These are phyloP conservation scores for Dryas drummondii DNA, from an alignment of 306 rosid genomes.

Conservation along the genomic window DNA sequence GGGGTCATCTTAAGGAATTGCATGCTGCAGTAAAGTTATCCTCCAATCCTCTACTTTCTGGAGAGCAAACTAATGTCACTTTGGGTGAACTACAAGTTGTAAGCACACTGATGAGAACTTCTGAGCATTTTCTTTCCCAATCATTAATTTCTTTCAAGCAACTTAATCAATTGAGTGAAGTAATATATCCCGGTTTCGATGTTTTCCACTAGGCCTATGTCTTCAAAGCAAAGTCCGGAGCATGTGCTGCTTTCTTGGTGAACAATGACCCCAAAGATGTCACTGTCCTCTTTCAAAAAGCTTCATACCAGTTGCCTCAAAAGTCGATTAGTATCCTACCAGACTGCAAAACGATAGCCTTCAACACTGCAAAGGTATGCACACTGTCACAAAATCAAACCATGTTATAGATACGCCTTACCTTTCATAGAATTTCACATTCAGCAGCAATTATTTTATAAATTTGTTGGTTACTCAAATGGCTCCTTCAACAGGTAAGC, in stretches of 20 bases:
- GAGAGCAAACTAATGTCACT: slow-evolving; percentile 21
- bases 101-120: neutral
- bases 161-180: neutral
- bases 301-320: slow-evolving; percentile 26
- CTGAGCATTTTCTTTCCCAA: neutral
- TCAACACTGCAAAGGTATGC: slow-evolving; percentile 40
- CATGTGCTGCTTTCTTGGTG: slow-evolving; percentile 51
- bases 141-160: neutral
- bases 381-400: too few relatives aligned
- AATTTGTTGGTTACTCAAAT: neutral
- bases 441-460: neutral
- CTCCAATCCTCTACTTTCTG: slow-evolving; percentile 26
- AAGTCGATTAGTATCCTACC: slow-evolving; percentile 45
- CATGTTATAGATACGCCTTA: too few relatives aligned
- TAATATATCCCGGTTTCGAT: neutral
- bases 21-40: slow-evolving; percentile 56
- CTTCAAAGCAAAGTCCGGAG: slow-evolving; percentile 29
- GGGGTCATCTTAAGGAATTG: slow-evolving; percentile 73
- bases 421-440: neutral
- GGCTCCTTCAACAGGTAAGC: slow-evolving; percentile 33
- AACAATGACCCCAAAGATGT: slow-evolving; percentile 29
- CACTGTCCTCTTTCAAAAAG: slow-evolving; percentile 24
- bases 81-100: slow-evolving; percentile 34
- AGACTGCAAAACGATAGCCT: slow-evolving; percentile 38
- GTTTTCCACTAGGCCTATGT: slow-evolving; percentile 30